phyloP scores from a whole-genome alignment of 2,329 filamentous ascomycete species.

The Boeremia lycopersici region DNA sequence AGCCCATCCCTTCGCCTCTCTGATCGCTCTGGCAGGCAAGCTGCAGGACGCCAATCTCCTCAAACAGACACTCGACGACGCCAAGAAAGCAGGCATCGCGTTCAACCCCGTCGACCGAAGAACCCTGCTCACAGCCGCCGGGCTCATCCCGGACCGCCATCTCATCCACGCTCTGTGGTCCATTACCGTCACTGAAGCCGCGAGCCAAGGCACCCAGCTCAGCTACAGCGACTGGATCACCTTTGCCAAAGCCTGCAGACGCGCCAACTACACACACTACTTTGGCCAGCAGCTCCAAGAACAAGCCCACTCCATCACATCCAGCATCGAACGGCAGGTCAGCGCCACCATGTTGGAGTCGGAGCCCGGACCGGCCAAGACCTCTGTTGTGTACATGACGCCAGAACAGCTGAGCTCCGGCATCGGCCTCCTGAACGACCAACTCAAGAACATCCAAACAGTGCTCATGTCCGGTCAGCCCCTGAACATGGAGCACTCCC shows the following conservation, averaged over 20 bases:
- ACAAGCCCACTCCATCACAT: conserved; percentile 33
- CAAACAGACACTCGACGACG: conserved; percentile 31
- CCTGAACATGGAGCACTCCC: conserved; percentile 44
- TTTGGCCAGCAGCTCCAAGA: conserved; percentile 34
- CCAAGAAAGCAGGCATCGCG: conserved; percentile 24
- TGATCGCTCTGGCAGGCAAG: conserved; percentile 40
- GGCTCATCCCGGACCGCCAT: conserved; percentile 28
- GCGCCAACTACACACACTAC: conserved; percentile 27
- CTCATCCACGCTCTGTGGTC: conserved; percentile 42
- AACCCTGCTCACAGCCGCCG: conserved; percentile 37
- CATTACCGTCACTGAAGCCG: conserved; percentile 27
- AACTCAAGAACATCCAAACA: conserved; percentile 36
- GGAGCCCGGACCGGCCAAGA: not conserved
- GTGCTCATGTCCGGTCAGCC: conserved; percentile 41
- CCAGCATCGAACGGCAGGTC: conserved; percentile 16
- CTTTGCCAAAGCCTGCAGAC: conserved; percentile 40
- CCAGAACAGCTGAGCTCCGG: conserved; percentile 22
- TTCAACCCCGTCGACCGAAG: conserved; percentile 30
- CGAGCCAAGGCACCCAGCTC: conserved; percentile 29
- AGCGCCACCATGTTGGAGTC: not conserved
- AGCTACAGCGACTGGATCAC: conserved; percentile 40
- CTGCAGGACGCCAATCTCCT: conserved; percentile 34
- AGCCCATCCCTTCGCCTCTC: conserved; percentile 29
- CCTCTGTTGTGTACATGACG: conserved; percentile 15
- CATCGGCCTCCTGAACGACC: conserved; percentile 28